Conservation (phyloP, 176 grass and related monocot genomes). For the Alopecurus myosuroides region DNA sequence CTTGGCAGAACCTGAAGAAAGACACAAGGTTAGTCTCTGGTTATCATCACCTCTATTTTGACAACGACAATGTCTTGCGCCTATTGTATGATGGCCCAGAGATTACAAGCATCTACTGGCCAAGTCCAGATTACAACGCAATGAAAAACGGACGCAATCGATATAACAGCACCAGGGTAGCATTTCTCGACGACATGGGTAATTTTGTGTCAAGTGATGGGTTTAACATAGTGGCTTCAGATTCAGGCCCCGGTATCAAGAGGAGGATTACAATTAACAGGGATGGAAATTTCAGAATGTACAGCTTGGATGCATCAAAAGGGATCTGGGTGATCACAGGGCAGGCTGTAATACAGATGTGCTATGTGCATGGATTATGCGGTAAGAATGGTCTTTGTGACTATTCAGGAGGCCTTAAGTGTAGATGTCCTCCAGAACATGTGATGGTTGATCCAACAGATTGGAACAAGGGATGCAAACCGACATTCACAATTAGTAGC, state of each 20-base stretch:
- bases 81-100: slow-evolving; percentile 47
- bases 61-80: slow-evolving; percentile 63
- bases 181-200: slow-evolving; percentile 47
- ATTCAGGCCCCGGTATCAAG: slow-evolving; percentile 53
- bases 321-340: slow-evolving; percentile 42
- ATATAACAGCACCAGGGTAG: slow-evolving; percentile 56
- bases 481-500: slow-evolving; percentile 27
- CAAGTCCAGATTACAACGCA: slow-evolving; percentile 33
- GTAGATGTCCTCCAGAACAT: slow-evolving; percentile 52
- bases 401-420: slow-evolving; percentile 37
- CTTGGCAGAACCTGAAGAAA: slow-evolving; percentile 46
- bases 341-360: slow-evolving; percentile 53
- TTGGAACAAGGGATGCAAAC: slow-evolving; percentile 71
- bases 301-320: slow-evolving; percentile 51
- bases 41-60: slow-evolving; percentile 58
- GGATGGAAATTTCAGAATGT: slow-evolving; percentile 74
- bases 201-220: slow-evolving; percentile 54
- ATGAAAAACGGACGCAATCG: slow-evolving; percentile 28
- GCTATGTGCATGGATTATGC: slow-evolving; percentile 60
- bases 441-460: slow-evolving; percentile 51
- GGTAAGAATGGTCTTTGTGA: slow-evolving; percentile 67
- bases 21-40: slow-evolving; percentile 45
- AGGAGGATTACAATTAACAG: slow-evolving; percentile 48
- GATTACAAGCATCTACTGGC: slow-evolving; percentile 73
- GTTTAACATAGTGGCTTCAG: slow-evolving; percentile 42